These are phyloP conservation scores for Xerocomus nothofagi DNA, from an alignment of 1,284 basidiomycete species.

Conservation along the genomic window DNA sequence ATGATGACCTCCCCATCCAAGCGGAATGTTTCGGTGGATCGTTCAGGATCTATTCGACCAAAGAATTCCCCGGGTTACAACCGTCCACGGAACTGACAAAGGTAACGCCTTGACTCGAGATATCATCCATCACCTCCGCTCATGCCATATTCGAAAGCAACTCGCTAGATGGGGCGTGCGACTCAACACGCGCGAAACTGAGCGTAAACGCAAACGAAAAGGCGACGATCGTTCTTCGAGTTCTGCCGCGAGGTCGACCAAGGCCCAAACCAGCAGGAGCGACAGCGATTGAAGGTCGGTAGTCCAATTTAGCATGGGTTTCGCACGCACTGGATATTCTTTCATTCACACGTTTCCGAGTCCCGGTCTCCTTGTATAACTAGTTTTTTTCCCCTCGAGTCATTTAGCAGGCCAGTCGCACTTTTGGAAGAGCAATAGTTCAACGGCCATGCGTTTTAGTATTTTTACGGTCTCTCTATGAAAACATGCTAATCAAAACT, in stretches of 20 bases:
- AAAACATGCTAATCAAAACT: conserved; percentile 17
- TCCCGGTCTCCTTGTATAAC: conserved; percentile 20
- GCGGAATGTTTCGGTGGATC: conserved; percentile 69
- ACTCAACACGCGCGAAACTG: conserved; percentile 68
- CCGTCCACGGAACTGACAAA: conserved; percentile 76
- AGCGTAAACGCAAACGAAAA: conserved; percentile 59
- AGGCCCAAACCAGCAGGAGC: conserved; percentile 11
- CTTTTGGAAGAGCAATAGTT: conserved; percentile 5
- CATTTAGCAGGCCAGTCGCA: conserved; percentile 5
- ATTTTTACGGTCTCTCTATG: conserved; percentile 6
- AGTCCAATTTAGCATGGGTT: neutral
- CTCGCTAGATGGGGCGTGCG: conserved; percentile 68
- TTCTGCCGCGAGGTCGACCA: conserved; percentile 7
- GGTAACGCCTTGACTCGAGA: conserved; percentile 37
- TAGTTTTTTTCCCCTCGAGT: conserved; percentile 7
- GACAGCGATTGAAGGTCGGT: conserved; percentile 28
- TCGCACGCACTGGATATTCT: conserved; percentile 5
- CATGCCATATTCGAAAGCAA: conserved; percentile 42
- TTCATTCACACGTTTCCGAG: conserved; percentile 7
- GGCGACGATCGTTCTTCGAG: conserved; percentile 25
- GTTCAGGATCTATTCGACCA: conserved; percentile 76
- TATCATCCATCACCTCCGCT: neutral
- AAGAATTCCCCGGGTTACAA: conserved; percentile 73
- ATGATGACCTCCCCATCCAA: conserved; percentile 49
- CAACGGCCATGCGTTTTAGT: conserved; percentile 5